These are phyloP conservation scores for Ustilago lituana DNA, from an alignment of 1,284 basidiomycete genomes.

Conservation along the genomic window DNA sequence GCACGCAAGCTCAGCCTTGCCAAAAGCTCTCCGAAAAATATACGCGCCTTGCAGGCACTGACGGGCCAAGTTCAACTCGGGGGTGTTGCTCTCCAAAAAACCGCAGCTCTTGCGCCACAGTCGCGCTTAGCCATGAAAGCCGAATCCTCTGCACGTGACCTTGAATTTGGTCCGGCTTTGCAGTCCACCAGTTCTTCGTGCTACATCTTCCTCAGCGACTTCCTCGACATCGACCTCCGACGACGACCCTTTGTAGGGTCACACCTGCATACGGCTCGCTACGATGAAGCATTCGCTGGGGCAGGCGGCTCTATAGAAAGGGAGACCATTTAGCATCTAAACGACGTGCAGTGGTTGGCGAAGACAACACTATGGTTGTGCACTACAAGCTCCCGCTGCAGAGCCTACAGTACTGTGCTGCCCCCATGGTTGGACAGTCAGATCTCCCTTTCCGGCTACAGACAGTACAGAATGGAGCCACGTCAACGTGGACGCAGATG, in stretches of 20 bases:
- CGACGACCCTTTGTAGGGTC: no score
- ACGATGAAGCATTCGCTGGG: no score
- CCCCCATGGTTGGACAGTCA: conserved; percentile 63
- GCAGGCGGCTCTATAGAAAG: no score
- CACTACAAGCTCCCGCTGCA: conserved; percentile 28
- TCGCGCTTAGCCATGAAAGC: conserved; percentile 8
- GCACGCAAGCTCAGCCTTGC: neutral
- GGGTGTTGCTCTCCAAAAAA: no score
- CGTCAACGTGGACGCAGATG: conserved; percentile 61
- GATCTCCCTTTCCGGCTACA: conserved; percentile 59
- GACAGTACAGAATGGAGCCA: conserved; percentile 54
- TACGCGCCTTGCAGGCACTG: conserved; percentile 9
- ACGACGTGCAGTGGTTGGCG: no score
- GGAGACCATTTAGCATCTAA: no score
- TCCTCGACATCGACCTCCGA: no score
- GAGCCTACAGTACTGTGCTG: conserved; percentile 44
- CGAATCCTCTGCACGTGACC: conserved; percentile 30
- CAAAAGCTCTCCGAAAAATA: neutral
- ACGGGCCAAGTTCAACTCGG: no score
- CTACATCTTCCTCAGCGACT: neutral
- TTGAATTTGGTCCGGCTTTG: conserved; percentile 6
- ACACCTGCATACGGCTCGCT: no score
- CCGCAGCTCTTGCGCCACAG: neutral
- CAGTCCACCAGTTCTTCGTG: conserved; percentile 4
- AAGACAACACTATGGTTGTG: conserved; percentile 12